phyloP scores from a whole-genome alignment of 1,284 basidiomycete genomes.

The Butyriboletus regius region DNA sequence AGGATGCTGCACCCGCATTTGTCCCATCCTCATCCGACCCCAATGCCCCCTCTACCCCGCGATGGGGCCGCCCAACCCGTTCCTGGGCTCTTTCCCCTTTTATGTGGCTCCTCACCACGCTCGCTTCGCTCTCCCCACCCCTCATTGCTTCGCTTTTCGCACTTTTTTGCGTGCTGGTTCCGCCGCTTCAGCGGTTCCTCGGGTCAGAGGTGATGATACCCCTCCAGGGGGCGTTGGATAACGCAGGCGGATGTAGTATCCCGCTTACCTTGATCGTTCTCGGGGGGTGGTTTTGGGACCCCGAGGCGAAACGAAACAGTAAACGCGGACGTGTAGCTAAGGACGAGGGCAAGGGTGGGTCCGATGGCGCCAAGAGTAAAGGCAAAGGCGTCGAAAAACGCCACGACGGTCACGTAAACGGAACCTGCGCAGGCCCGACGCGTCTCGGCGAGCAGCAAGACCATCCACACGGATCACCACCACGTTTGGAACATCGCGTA shows the following conservation, averaged over 20 bases:
- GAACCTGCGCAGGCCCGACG: neutral
- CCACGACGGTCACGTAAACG: neutral
- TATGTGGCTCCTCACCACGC: neutral
- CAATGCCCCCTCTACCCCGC: neutral
- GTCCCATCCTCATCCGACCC: neutral
- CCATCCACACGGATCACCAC: neutral
- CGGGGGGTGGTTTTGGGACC: slow-evolving; percentile 79
- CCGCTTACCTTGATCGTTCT: slow-evolving; percentile 86
- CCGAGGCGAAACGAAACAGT: slow-evolving; percentile 11
- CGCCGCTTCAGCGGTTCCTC: slow-evolving; percentile 65
- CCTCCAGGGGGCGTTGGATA: slow-evolving; percentile 64
- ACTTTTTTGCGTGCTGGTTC: slow-evolving; percentile 73
- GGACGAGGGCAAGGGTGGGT: neutral
- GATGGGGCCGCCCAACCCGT: slow-evolving; percentile 1
- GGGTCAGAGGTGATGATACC: slow-evolving; percentile 53
- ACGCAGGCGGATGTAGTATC: slow-evolving; percentile 76
- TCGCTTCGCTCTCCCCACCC: slow-evolving; percentile 37
- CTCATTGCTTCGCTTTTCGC: slow-evolving; percentile 76
- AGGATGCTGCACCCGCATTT: slow-evolving; percentile 2
- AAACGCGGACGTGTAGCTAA: neutral
- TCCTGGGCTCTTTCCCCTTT: neutral
- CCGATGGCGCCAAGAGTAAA: slow-evolving; percentile 5
- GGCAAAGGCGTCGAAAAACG: slow-evolving; percentile 8
- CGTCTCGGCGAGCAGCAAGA: neutral
- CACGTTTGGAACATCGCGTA: neutral